These are phyloP conservation scores for Claviceps monticola DNA, from an alignment of 2,329 filamentous ascomycete genomes.

Conservation along the genomic window DNA sequence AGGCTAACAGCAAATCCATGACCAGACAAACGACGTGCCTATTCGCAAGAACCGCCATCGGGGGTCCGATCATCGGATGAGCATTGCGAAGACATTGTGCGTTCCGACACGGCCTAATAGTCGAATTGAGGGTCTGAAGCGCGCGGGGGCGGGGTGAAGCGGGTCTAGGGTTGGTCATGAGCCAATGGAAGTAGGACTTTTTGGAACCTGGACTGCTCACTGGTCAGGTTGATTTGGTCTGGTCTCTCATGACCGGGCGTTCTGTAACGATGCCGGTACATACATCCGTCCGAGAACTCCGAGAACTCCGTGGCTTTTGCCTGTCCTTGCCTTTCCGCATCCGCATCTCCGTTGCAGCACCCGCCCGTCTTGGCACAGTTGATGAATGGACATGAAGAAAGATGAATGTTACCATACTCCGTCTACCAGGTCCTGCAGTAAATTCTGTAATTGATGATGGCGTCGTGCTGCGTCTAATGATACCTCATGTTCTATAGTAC, in stretches of 20 bases:
- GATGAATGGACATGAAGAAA: too few relatives aligned
- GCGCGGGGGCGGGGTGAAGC: background rate
- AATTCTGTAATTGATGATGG: background rate
- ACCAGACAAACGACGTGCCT: background rate
- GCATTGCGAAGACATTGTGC: background rate
- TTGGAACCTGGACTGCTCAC: background rate
- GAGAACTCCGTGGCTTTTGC: background rate
- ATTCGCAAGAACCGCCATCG: conserved; percentile 4
- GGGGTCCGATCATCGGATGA: conserved; percentile 12
- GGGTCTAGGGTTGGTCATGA: background rate
- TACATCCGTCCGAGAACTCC: background rate
- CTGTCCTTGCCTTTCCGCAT: too few relatives aligned
- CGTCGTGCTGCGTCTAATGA: background rate
- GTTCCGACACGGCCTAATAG: conserved; percentile 6
- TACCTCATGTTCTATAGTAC: background rate
- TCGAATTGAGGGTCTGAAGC: background rate
- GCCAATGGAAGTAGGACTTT: background rate
- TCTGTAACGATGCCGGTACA: too few relatives aligned
- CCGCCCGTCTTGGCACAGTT: too few relatives aligned
- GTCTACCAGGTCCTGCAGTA: background rate
- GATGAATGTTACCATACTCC: too few relatives aligned
- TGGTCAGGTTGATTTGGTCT: background rate
- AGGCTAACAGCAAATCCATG: background rate
- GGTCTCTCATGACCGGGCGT: too few relatives aligned
- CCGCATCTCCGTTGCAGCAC: too few relatives aligned